These are phyloP conservation scores for Colletotrichum theobromicola DNA, from an alignment of 2,329 filamentous ascomycete genomes.

Conservation along the genomic window DNA sequence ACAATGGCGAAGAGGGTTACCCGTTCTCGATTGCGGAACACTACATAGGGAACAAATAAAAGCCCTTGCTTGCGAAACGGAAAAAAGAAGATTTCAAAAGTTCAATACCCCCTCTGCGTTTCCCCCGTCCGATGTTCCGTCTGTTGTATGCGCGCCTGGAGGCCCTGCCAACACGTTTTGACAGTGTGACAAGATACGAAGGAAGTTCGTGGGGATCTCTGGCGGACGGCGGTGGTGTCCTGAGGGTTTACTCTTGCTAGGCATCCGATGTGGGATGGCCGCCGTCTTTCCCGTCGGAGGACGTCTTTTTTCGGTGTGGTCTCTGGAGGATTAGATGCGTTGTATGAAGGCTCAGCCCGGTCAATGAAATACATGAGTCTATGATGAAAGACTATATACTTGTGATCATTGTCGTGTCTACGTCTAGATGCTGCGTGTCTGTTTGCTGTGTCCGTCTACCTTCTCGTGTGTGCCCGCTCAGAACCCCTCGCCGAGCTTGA, in stretches of 20 bases:
- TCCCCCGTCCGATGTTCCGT: not conserved
- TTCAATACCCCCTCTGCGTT: constrained; percentile 22
- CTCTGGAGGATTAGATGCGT: constrained; percentile 12
- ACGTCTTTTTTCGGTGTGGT: not conserved
- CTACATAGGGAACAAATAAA: constrained; percentile 51
- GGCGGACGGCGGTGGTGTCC: constrained; percentile 1
- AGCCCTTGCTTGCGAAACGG: constrained; percentile 24
- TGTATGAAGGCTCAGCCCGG: constrained; percentile 15
- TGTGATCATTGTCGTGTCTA: not conserved
- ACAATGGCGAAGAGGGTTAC: constrained; percentile 53
- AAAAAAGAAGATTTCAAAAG: constrained; percentile 19
- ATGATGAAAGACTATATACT: not conserved
- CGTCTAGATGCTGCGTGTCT: not conserved
- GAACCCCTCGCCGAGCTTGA: constrained; percentile 68
- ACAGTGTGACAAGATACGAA: constrained; percentile 11
- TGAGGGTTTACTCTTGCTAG: constrained; percentile 6
- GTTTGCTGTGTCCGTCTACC: not conserved
- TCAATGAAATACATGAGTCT: constrained; percentile 19
- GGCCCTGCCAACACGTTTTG: not conserved
- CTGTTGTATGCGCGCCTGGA: not conserved
- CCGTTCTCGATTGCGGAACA: constrained; percentile 48
- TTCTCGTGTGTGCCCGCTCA: constrained; percentile 30
- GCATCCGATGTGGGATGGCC: constrained; percentile 14
- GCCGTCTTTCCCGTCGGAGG: not conserved
- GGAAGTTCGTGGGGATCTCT: not conserved